These are phyloP conservation scores for Phytophthora tubulina DNA, from an alignment of 352 stramenopile species.

Conservation along the genomic window DNA sequence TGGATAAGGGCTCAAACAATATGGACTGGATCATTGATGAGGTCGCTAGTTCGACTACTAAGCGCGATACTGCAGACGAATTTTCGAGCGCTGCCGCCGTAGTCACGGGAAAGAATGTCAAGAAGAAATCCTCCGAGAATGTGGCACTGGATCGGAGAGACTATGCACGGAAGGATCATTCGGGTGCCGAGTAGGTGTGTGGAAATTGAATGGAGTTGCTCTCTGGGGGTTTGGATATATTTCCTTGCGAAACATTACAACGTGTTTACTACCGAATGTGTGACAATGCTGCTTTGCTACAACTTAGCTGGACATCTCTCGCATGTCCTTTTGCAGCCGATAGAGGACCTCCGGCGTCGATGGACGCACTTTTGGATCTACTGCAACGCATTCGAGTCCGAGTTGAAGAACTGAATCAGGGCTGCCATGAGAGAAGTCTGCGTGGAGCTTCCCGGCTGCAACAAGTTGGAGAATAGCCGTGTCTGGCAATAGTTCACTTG, in stretches of 20 bases:
- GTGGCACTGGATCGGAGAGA: too few relatives aligned
- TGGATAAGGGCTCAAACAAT: not conserved
- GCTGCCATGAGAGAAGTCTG: constrained; percentile 32
- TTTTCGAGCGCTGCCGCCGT: not conserved
- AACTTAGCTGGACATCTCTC: not conserved
- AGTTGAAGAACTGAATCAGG: constrained; percentile 20
- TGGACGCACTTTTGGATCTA: constrained; percentile 26
- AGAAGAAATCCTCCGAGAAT: not conserved
- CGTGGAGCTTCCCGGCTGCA: constrained; percentile 28
- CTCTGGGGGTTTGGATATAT: not conserved
- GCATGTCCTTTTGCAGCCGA: constrained; percentile 13
- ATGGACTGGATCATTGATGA: constrained; percentile 6
- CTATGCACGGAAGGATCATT: too few relatives aligned
- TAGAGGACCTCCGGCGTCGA: constrained; percentile 33
- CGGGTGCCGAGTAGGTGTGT: too few relatives aligned
- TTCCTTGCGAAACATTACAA: too few relatives aligned
- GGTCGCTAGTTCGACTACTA: not conserved
- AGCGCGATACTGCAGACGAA: not conserved
- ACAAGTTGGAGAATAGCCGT: constrained; percentile 32
- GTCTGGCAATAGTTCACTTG: constrained; percentile 9
- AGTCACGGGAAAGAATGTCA: not conserved
- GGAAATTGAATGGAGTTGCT: too few relatives aligned
- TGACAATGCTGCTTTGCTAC: too few relatives aligned
- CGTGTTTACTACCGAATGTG: too few relatives aligned
- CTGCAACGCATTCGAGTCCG: constrained; percentile 18